Evolutionary conservation across 495 filamentous ascomycete species (phyloP).

Genomic region (Parathielavia appendiculata): DNA sequence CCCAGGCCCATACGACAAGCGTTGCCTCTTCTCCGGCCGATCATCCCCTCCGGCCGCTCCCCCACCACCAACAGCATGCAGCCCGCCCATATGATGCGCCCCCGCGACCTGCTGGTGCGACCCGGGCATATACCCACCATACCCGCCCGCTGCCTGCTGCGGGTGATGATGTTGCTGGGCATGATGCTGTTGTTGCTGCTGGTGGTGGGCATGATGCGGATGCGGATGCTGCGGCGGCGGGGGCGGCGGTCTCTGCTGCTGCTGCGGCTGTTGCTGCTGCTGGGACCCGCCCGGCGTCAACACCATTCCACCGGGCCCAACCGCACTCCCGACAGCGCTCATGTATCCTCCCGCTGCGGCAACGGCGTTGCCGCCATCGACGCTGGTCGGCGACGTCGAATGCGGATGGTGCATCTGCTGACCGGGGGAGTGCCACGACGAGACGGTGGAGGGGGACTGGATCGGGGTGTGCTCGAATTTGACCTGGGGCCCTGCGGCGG

Average conservation of each 20-base stretch:
- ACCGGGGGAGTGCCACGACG: constrained; percentile 69
- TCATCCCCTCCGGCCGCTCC: constrained; percentile 3
- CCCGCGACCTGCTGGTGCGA: neutral
- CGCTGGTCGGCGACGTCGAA: constrained; percentile 48
- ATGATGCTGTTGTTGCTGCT: neutral
- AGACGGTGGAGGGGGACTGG: constrained; percentile 64
- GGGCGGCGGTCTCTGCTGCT: neutral
- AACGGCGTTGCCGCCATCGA: constrained; percentile 33
- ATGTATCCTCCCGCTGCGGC: constrained; percentile 39
- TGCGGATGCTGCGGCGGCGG: neutral
- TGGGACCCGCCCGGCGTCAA: constrained; percentile 23
- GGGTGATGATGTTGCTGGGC: constrained; percentile 3
- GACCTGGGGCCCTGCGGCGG: constrained; percentile 41
- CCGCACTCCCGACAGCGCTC: constrained; percentile 29
- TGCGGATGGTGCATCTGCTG: constrained; percentile 49
- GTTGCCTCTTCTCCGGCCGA: constrained; percentile 35
- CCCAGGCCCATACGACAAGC: constrained; percentile 34
- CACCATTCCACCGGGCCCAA: constrained; percentile 38
- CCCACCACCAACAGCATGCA: neutral
- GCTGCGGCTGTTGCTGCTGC: neutral
- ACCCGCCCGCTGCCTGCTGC: neutral
- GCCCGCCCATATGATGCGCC: constrained; percentile 5
- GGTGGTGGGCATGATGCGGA: neutral
- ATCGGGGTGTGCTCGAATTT: constrained; percentile 82
- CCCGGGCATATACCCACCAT: constrained; percentile 6